Percentiles rank a stretch among this genome's conserved stretches.
These are phyloP conservation scores for Phytophthora multivora DNA, from an alignment of 352 stramenopile species.

Conservation along the genomic window DNA sequence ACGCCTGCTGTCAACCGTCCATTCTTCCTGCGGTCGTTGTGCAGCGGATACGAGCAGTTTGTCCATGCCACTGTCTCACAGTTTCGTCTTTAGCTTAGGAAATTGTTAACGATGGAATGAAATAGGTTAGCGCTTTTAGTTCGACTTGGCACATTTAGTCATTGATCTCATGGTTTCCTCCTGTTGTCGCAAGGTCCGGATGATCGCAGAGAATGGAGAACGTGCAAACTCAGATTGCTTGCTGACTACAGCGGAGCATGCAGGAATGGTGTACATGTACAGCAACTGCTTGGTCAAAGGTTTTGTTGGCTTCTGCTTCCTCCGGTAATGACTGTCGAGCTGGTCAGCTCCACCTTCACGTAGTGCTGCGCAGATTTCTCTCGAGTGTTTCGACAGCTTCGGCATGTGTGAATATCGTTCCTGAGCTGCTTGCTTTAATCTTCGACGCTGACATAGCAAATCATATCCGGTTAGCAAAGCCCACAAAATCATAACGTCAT, in stretches of 20 bases:
- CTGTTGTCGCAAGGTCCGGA: constrained; percentile 13
- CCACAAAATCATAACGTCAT: too few species aligned
- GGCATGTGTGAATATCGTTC: constrained; percentile 29
- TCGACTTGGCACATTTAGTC: constrained; percentile 6
- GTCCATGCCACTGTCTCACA: constrained; percentile 37
- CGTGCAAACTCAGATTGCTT: not conserved
- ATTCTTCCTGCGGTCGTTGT: constrained; percentile 29
- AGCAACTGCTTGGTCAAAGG: not conserved
- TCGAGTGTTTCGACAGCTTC: constrained; percentile 30
- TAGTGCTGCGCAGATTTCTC: constrained; percentile 31
- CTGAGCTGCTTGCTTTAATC: constrained; percentile 8
- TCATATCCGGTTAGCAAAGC: too few species aligned
- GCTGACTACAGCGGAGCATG: not conserved
- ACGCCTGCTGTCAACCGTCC: constrained; percentile 46
- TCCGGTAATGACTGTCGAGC: not conserved
- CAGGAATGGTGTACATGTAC: constrained; percentile 15
- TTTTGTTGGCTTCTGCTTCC: constrained; percentile 1
- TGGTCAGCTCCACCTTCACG: constrained; percentile 8
- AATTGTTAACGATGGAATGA: constrained; percentile 41
- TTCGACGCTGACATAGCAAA: constrained; percentile 5
- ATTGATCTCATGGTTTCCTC: constrained; percentile 13
- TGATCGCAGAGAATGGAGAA: not conserved
- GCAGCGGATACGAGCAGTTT: constrained; percentile 31
- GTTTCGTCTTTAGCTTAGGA: constrained; percentile 31
- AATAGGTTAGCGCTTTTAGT: constrained; percentile 40